These are phyloP conservation scores for Nematocida sp. DNA, from an alignment of 371 early-diverging fungal species.

Conservation along the genomic window DNA sequence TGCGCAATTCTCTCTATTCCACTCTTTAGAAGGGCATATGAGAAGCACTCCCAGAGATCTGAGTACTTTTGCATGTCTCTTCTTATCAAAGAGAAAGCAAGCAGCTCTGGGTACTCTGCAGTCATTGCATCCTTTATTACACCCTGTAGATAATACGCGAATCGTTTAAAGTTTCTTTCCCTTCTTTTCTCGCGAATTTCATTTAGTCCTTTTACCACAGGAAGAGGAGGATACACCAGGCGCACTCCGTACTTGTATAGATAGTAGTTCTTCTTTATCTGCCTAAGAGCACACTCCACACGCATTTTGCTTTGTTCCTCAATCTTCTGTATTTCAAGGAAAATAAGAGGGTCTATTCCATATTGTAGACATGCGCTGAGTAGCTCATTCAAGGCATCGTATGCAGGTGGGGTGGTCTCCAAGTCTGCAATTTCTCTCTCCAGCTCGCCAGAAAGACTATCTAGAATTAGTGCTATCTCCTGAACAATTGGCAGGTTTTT, in stretches of 20 bases:
- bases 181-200: conserved; percentile 5
- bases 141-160: conserved; percentile 43
- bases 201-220: background rate
- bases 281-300: background rate
- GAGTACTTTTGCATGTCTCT: conserved; percentile 54
- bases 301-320: conserved; percentile 1
- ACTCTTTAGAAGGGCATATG: conserved; percentile 43
- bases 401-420: conserved; percentile 44
- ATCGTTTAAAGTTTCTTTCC: conserved; percentile 49
- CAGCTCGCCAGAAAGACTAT: conserved; percentile 16
- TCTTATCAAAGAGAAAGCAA: conserved; percentile 47
- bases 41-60: conserved; percentile 58
- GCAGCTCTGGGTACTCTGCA: conserved; percentile 27
- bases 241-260: conserved; percentile 55
- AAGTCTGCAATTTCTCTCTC: conserved; percentile 25
- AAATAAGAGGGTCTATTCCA: conserved; percentile 43
- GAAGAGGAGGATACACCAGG: background rate
- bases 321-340: conserved; percentile 51
- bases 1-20: conserved; percentile 46
- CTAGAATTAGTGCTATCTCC: conserved; percentile 23
- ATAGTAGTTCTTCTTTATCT: conserved; percentile 23
- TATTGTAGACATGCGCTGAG: conserved; percentile 19
- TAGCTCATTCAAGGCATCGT: conserved; percentile 10
- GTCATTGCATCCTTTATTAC: conserved; percentile 10
- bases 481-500: background rate